Conservation (phyloP, 257 asterid species). For the Lycium barbarum region DNA sequence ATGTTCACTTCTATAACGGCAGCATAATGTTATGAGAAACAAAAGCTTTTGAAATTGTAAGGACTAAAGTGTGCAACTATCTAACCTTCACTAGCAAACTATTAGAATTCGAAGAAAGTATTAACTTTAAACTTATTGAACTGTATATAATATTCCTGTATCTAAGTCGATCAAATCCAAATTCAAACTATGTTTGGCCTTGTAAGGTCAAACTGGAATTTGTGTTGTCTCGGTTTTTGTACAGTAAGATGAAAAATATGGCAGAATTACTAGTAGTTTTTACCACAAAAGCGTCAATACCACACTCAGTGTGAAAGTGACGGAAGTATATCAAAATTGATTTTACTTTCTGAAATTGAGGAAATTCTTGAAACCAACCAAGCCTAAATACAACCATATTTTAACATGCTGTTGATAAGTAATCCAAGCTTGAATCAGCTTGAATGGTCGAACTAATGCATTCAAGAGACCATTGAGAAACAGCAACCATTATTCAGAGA, state of each 20-base stretch:
- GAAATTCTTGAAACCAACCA: background rate
- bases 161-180: background rate
- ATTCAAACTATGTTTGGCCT: background rate
- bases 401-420: background rate
- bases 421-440: background rate
- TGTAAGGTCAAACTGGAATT: background rate
- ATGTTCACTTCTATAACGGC: background rate
- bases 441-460: background rate
- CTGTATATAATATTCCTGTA: background rate
- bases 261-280: background rate
- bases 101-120: background rate
- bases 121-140: background rate
- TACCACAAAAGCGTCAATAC: background rate
- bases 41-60: conserved; percentile 6
- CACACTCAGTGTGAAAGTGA: conserved; percentile 2
- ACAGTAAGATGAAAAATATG: background rate
- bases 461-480: background rate
- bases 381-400: background rate
- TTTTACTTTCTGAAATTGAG: background rate
- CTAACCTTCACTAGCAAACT: background rate
- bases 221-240: background rate
- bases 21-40: background rate
- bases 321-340: background rate
- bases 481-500: background rate
- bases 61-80: background rate